Conservation (phyloP, 305 asterid genomes). For the Fraxinus sp. region DNA sequence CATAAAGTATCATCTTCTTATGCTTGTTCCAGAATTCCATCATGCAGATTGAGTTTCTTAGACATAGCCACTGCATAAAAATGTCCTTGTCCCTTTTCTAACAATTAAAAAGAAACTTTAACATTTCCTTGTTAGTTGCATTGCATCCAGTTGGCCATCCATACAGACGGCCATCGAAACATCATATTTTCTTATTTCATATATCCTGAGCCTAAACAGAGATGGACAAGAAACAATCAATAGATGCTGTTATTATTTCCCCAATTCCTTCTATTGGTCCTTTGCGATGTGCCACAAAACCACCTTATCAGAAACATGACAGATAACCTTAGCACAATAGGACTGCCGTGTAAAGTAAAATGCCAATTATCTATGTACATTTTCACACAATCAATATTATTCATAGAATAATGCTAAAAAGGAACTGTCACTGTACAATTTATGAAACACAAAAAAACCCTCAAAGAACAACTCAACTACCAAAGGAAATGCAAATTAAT, state of each 20-base stretch:
- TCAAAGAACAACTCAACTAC: neutral
- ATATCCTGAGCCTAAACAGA: neutral
- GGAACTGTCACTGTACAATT: too few relatives aligned
- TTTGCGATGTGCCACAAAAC: neutral
- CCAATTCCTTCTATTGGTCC: neutral
- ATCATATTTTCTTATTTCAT: neutral
- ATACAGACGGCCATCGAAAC: neutral
- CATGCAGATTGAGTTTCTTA: neutral
- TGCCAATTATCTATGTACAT: neutral
- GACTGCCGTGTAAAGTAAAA: neutral
- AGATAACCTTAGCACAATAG: neutral
- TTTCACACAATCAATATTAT: neutral
- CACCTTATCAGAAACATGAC: neutral
- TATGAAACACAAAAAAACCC: neutral
- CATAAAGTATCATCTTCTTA: neutral
- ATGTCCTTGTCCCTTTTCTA: neutral
- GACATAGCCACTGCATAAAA: neutral
- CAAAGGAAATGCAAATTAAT: constrained; percentile 13
- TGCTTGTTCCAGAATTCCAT: neutral
- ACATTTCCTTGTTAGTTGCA: neutral
- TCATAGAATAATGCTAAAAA: too few relatives aligned
- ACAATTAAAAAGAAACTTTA: neutral
- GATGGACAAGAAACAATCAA: constrained; percentile 7
- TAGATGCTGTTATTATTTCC: neutral
- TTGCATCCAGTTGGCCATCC: neutral